Conservation (phyloP, 768 basidiomycete genomes). For the Pleurotus citrinopileatus region DNA sequence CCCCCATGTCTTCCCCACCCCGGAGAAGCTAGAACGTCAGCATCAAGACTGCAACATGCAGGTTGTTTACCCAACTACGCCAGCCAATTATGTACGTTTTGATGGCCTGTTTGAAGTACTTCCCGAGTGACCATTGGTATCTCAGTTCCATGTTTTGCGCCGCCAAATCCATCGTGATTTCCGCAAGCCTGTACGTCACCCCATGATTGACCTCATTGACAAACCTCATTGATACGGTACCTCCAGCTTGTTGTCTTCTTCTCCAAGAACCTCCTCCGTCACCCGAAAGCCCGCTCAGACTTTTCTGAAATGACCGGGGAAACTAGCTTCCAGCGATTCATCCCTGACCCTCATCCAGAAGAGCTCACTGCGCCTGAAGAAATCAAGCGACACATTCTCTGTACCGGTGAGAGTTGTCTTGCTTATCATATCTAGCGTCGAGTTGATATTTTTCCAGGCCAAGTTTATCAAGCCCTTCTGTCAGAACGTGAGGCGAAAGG, state of each 20-base stretch:
- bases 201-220: no score
- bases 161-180: constrained; percentile 97
- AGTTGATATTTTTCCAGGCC: constrained; percentile 46
- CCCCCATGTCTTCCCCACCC: constrained; percentile 84
- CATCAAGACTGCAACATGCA: constrained; percentile 99
- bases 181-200: constrained; percentile 79
- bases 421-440: constrained; percentile 2
- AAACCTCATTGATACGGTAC: no score
- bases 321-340: constrained; percentile 89
- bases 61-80: constrained; percentile 95
- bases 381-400: constrained; percentile 89
- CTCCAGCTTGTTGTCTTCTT: constrained; percentile 87
- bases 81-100: constrained; percentile 81
- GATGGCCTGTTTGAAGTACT: background rate
- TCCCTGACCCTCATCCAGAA: constrained; percentile 80
- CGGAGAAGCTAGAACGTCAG: constrained; percentile 88
- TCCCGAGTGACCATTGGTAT: background rate
- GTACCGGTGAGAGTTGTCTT: constrained; percentile 50
- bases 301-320: constrained; percentile 88
- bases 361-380: constrained; percentile 75
- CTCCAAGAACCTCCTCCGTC: constrained; percentile 94
- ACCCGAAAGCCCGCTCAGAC: constrained; percentile 86
- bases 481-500: constrained; percentile 90
- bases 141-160: constrained; percentile 93
- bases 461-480: constrained; percentile 89